These are phyloP conservation scores for Coemansia reversa DNA, from an alignment of 192 early-diverging fungal genomes.

Conservation along the genomic window DNA sequence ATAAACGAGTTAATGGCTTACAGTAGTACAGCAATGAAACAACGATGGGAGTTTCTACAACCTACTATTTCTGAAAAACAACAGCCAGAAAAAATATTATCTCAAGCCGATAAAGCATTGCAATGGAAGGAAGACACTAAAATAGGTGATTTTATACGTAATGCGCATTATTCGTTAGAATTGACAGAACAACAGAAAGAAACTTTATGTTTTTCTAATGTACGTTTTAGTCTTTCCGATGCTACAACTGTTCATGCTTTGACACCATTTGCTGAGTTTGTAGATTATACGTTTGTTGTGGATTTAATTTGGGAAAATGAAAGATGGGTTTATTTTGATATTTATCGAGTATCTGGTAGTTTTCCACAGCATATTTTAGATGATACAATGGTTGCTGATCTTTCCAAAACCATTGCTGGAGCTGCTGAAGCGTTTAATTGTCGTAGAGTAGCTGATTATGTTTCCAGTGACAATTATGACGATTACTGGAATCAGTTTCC, in stretches of 20 bases:
- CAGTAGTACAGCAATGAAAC: constrained; percentile 19
- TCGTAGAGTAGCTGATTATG: neutral
- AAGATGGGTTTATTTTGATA: constrained; percentile 36
- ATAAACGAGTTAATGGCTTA: constrained; percentile 38
- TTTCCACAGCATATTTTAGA: neutral
- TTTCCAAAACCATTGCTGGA: neutral
- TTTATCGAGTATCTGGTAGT: neutral
- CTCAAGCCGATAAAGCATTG: constrained; percentile 19
- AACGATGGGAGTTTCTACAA: constrained; percentile 52
- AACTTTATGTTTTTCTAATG: constrained; percentile 9
- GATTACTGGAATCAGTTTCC: constrained; percentile 43
- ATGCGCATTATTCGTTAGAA: constrained; percentile 34
- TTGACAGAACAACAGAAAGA: constrained; percentile 47
- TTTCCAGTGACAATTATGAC: constrained; percentile 1
- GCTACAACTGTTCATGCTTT: constrained; percentile 12
- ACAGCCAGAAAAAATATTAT: neutral
- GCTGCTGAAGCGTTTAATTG: neutral
- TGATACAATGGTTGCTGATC: neutral
- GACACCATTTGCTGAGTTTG: constrained; percentile 26
- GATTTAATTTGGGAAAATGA: constrained; percentile 26
- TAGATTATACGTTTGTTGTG: neutral
- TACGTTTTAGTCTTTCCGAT: constrained; percentile 15
- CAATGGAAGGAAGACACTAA: constrained; percentile 12
- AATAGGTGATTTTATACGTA: constrained; percentile 33
- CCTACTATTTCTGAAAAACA: constrained; percentile 7